These are phyloP conservation scores for Xylaria sp. DNA, from an alignment of 2,329 filamentous ascomycete genomes.

Conservation along the genomic window DNA sequence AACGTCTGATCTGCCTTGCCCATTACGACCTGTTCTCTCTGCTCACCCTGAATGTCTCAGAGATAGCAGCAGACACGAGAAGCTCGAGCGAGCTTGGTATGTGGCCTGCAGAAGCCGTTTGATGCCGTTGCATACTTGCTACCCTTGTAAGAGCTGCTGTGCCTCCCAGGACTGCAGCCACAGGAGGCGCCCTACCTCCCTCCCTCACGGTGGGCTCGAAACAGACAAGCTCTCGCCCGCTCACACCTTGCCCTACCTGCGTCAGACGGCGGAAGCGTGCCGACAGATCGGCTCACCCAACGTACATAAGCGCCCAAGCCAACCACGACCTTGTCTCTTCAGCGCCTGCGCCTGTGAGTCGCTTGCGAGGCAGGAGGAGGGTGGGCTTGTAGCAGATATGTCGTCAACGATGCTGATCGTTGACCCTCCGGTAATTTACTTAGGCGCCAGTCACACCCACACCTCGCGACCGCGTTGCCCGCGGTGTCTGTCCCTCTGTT, in stretches of 20 bases:
- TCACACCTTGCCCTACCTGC: background rate
- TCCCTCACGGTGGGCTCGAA: background rate
- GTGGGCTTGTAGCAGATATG: background rate
- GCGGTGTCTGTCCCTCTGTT: background rate
- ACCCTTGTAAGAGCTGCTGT: constrained; percentile 5
- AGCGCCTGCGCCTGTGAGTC: too few relatives aligned
- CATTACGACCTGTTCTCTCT: background rate
- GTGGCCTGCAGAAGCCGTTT: background rate
- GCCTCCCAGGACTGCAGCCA: constrained; percentile 4
- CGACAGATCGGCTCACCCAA: background rate
- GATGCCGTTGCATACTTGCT: background rate
- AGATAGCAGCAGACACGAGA: too few relatives aligned
- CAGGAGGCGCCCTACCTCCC: background rate
- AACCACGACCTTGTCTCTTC: background rate
- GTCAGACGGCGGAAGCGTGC: background rate
- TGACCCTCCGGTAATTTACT: background rate
- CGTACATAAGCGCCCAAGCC: background rate
- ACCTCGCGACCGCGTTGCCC: background rate
- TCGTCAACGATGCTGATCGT: background rate
- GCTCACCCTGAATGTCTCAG: background rate
- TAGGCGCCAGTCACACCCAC: constrained; percentile 11
- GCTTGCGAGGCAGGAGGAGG: background rate
- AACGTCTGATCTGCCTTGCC: constrained; percentile 4
- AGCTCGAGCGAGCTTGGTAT: background rate
- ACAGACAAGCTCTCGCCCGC: background rate